Percentiles rank a stretch among this genome's conserved stretches.
These are phyloP conservation scores for Plasmodium adleri DNA, from an alignment of 169 alveolate genomes.

Conservation along the genomic window DNA sequence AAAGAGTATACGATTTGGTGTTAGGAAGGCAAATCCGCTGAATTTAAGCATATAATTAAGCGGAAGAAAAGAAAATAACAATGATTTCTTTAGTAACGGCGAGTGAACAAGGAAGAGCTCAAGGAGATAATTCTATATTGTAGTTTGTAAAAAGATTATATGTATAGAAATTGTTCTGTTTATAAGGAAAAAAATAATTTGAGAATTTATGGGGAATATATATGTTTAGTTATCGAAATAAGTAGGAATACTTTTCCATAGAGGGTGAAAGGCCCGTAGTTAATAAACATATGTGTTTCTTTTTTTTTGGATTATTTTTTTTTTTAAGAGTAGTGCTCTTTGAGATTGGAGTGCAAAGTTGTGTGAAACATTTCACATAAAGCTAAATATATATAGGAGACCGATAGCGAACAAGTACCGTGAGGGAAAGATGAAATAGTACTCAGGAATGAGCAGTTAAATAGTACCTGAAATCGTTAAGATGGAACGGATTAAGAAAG, in stretches of 20 bases:
- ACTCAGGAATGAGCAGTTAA: no score
- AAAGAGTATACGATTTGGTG: constrained; percentile 4
- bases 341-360: constrained; percentile 90
- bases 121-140: constrained; percentile 77
- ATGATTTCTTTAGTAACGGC: constrained; percentile 93
- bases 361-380: constrained; percentile 81
- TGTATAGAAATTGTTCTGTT: no score
- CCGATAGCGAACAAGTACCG: no score
- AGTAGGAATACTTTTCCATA: constrained; percentile 85
- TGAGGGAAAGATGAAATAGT: no score
- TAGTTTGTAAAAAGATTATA: neutral
- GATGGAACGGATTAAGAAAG: no score
- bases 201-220: neutral
- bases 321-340: constrained; percentile 77
- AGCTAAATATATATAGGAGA: no score
- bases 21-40: constrained; percentile 91
- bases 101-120: constrained; percentile 94
- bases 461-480: no score
- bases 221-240: constrained; percentile 17
- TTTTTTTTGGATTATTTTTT: neutral
- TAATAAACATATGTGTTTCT: constrained; percentile 38
- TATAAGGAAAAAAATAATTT: neutral
- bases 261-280: constrained; percentile 93
- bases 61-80: constrained; percentile 90
- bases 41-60: constrained; percentile 92